A percentile compares a stretch with the other conserved stretches of the same genome.
Evolutionary conservation across 352 stramenopile species (phyloP).

Genomic region (Thraustotheca clavata): DNA sequence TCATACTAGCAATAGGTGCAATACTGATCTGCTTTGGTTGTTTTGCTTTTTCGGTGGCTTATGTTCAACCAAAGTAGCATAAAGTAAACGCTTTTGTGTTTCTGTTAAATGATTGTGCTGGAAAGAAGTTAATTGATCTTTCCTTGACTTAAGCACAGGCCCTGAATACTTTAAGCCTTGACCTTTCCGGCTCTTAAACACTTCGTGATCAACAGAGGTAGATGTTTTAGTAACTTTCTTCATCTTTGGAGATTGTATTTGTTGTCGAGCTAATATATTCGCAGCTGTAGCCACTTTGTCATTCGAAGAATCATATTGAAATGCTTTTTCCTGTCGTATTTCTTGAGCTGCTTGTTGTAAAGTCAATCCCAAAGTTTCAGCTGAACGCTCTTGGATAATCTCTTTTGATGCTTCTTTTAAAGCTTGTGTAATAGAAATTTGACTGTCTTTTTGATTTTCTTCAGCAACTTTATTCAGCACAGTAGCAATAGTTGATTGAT

Average conservation of each 20-base stretch:
- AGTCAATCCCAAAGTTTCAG: background rate
- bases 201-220: constrained; percentile 30
- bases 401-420: constrained; percentile 34
- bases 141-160: constrained; percentile 30
- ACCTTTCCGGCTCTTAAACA: constrained; percentile 28
- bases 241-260: background rate
- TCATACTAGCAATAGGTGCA: constrained; percentile 22
- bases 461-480: background rate
- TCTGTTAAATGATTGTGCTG: constrained; percentile 50
- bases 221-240: constrained; percentile 1
- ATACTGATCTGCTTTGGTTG: background rate
- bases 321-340: constrained; percentile 36
- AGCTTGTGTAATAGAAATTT: constrained; percentile 24
- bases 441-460: background rate
- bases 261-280: constrained; percentile 17
- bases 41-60: background rate
- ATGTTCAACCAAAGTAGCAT: constrained; percentile 39
- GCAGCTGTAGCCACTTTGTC: constrained; percentile 24
- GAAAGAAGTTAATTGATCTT: constrained; percentile 50
- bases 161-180: constrained; percentile 26
- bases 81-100: constrained; percentile 50
- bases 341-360: background rate
- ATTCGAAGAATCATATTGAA: constrained; percentile 37
- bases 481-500: constrained; percentile 7
- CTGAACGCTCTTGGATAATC: constrained; percentile 22